phyloP scores from a whole-genome alignment of 108 stramenopile species.

The Epithemia pelagica region DNA sequence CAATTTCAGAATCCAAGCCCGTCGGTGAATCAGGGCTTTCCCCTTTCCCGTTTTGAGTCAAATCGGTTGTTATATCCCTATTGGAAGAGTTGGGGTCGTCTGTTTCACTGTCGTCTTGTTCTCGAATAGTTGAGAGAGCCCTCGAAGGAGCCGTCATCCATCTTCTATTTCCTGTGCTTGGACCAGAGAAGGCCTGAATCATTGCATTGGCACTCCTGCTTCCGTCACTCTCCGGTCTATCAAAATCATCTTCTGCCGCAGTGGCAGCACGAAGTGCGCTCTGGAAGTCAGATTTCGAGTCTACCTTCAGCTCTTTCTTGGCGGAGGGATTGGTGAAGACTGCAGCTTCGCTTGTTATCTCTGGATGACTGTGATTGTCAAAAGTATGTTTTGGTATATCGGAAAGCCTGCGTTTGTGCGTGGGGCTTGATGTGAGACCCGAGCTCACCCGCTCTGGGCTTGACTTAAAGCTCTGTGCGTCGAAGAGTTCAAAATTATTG shows the following conservation, averaged over 20 bases:
- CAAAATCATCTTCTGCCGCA: conserved; percentile 22
- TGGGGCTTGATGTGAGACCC: neutral
- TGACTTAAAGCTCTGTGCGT: neutral
- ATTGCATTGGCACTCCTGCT: conserved; percentile 17
- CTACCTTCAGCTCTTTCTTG: conserved; percentile 18
- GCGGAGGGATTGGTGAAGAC: neutral
- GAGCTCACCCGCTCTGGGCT: neutral
- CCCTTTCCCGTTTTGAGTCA: neutral
- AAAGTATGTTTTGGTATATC: neutral
- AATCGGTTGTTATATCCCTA: neutral
- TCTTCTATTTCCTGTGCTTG: conserved; percentile 23
- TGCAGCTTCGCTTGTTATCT: neutral
- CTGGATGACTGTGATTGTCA: neutral
- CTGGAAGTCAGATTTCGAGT: conserved; percentile 66
- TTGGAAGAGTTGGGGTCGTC: conserved; percentile 7
- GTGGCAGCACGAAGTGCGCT: conserved; percentile 41
- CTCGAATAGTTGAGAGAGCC: conserved; percentile 70
- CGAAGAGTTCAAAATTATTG: conserved; percentile 29
- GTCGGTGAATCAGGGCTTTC: conserved; percentile 19
- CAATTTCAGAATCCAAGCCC: conserved; percentile 51
- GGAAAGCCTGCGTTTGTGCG: neutral
- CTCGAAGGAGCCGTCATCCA: conserved; percentile 67
- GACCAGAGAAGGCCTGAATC: conserved; percentile 33
- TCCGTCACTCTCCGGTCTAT: conserved; percentile 15
- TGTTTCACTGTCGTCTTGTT: conserved; percentile 45